Base-by-base conservation (phyloP, 2,329 filamentous ascomycete genomes). In the Fragosphaeria purpurea region DNA sequence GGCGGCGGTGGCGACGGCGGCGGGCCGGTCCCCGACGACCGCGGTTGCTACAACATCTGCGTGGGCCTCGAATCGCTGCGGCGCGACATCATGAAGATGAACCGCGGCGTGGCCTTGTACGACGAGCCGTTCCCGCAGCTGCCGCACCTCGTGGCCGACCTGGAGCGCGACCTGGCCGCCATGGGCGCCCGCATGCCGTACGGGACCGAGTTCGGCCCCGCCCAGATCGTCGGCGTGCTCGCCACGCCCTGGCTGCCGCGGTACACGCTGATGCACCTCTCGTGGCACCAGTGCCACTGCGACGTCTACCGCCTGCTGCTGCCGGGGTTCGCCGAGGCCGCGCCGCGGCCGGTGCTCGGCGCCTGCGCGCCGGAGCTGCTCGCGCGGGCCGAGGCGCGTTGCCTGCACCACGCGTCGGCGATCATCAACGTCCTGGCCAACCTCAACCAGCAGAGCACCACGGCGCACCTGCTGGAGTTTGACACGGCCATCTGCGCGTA, bases 211-310 rank as follows among this genome's bases (percentile, higher is more conserved):
- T 50, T 60, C 13, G 48, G 55, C 11, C 41, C 50, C 8, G 40
- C 40, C 22, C 50, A 53, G 40, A 50, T 56, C 30, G 46, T 51
- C 2, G 35, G 44, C 12, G 13, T 53, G 5, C 41, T 57, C 8
- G 41, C 44, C 7, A 43, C 44, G 34, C 49, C 48, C 3, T 55
- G 53, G 53, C 41, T 55, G 41, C 4, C 51, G 41, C 34, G 54
- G 12, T 50, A 54, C 50, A 67, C 75, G 56, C 74, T 75, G 70
- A 74, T 75, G 34, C 72, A 75, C 51, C 67, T 76, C 13, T 75
- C 71, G 70, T 75, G 71, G 72, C 68, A 70, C 8, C 72, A 75
- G 52, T 75, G 72, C 46, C 67, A 75, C 53, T 74, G 72, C 53
- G 73, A 76, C 55, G 61, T 75, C 2, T 75, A 74, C 51, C 70